phyloP scores from a whole-genome alignment of 2,329 filamentous ascomycete species.

The Trichoderma sp. region DNA sequence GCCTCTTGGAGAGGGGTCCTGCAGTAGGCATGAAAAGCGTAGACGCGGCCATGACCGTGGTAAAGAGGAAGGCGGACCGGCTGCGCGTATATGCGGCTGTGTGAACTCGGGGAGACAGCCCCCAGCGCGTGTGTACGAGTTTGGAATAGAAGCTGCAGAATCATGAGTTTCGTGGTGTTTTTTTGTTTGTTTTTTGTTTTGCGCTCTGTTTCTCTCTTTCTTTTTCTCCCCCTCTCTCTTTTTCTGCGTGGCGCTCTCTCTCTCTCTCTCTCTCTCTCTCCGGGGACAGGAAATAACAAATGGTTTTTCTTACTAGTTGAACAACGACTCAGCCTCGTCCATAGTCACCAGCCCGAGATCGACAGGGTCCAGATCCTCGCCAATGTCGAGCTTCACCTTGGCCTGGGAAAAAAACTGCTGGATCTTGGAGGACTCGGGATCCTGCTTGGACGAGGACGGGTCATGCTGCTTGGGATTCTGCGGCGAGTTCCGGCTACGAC shows the following conservation, averaged over 20 bases:
- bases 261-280: too few species aligned
- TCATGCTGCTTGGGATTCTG: constrained; percentile 22
- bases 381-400: constrained; percentile 60
- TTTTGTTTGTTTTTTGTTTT: too few species aligned
- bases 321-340: constrained; percentile 51
- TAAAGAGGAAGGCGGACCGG: constrained; percentile 68
- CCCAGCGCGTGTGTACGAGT: constrained; percentile 71
- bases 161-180: not conserved
- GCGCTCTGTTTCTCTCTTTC: not conserved
- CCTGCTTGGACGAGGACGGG: not conserved
- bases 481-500: constrained; percentile 29
- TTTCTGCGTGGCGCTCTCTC: not conserved
- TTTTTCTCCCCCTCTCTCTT: not conserved
- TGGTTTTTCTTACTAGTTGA: constrained; percentile 13
- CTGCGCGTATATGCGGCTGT: constrained; percentile 62
- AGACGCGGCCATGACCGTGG: constrained; percentile 66
- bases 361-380: constrained; percentile 64
- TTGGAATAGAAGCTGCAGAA: constrained; percentile 61
- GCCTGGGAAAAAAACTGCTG: constrained; percentile 66
- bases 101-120: constrained; percentile 65
- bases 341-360: constrained; percentile 65
- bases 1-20: constrained; percentile 60
- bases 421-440: constrained; percentile 40
- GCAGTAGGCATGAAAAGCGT: constrained; percentile 64
- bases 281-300: not conserved